phyloP scores from a whole-genome alignment of 768 basidiomycete species.

The Serpula lacrymans region DNA sequence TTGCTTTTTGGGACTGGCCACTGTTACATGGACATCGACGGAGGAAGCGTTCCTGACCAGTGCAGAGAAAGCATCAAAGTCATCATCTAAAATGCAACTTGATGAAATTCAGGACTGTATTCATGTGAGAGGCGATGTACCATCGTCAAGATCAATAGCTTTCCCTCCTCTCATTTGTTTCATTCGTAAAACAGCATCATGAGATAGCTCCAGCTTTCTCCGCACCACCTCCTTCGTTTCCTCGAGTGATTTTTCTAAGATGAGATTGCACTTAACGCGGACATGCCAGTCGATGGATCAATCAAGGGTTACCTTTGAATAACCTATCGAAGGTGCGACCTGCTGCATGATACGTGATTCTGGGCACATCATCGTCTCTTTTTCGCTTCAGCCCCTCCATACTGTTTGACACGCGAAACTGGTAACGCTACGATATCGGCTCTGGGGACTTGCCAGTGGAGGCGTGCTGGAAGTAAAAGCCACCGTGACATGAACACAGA shows the following conservation, averaged over 20 bases:
- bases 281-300: neutral
- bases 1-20: conserved; percentile 4
- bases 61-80: conserved; percentile 69
- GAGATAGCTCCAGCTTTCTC: conserved; percentile 54
- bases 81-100: conserved; percentile 58
- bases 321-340: conserved; percentile 37
- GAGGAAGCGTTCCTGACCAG: conserved; percentile 36
- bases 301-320: conserved; percentile 33
- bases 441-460: too few relatives aligned
- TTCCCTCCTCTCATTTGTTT: conserved; percentile 52
- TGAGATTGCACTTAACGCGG: conserved; percentile 1
- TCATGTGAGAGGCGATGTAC: conserved; percentile 48
- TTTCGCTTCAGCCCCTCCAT: conserved; percentile 22
- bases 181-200: conserved; percentile 34
- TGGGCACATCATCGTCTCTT: conserved; percentile 20
- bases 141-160: conserved; percentile 72
- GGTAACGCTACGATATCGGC: neutral
- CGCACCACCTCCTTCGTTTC: conserved; percentile 57
- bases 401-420: too few relatives aligned
- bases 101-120: conserved; percentile 4
- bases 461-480: too few relatives aligned
- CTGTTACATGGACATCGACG: conserved; percentile 37
- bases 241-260: conserved; percentile 56
- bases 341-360: conserved; percentile 36
- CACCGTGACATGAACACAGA: too few relatives aligned